Base-by-base conservation (phyloP, 805 yeast genomes). In the Metschnikowia gelsemii region DNA sequence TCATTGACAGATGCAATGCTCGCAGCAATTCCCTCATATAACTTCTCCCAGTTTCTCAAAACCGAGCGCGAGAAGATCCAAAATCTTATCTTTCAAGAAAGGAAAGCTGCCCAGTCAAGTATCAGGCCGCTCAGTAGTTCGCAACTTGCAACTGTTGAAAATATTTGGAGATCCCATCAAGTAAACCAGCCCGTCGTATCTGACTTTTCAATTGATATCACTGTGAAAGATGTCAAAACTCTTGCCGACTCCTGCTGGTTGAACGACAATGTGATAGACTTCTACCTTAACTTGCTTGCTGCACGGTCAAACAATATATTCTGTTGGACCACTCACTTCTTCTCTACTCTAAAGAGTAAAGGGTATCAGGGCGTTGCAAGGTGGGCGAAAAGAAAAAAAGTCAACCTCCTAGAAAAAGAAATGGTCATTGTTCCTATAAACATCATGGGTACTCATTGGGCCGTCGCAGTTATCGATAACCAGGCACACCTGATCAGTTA, bases 271-370 rank as follows among this genome's bases (percentile, higher is more conserved):
- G 75, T 93, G 4, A 90, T 93, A 44, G 98, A 93, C 57, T 83
- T 81, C 52, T 91, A 84, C 58, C 68, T 90, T 55, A 69, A 71
- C 32, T 52, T 83, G 51, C 64, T 82, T 5, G 68, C 78, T 2
- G 71, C 72, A 4, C 57, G 76, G 18, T 40, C 54, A 3, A 46
- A 74, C 2, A 59, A 64, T 20, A 67, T 78, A 1, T 87, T 80
- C 55, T 80, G 83, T 2, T 93, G 91, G 70, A 85, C 93, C 4
- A 88, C 98, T 0, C 96, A 86, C 64, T 93, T 93, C 58, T 90
- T 77, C 62, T 73, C 95, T 0, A 82, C 83, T 2, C 66, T 93
- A 31, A 73, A 79, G 29, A 59, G 66, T 1, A 80, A 78, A 49
- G 99, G 98, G 0, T 89, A 89, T 59, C 66, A 66, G 21, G 87